phyloP scores from a whole-genome alignment of 1,139 yeast genomes.

The Suhomyces maxii region DNA sequence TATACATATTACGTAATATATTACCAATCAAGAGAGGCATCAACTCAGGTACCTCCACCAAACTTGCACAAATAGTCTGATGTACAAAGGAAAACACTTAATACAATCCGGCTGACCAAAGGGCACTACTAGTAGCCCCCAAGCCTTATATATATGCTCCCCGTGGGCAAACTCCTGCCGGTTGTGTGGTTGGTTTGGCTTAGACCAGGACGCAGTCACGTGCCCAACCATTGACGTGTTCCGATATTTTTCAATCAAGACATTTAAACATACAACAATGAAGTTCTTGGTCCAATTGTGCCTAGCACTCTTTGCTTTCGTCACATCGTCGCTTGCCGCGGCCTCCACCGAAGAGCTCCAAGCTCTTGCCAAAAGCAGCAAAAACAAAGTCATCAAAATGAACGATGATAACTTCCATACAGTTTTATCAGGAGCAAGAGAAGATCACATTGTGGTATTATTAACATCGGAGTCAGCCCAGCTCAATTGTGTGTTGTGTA shows the following conservation, averaged over 20 bases:
- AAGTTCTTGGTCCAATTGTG: slow-evolving; percentile 12
- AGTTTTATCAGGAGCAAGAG: slow-evolving; percentile 67
- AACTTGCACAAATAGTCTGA: neutral
- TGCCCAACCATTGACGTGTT: slow-evolving; percentile 9
- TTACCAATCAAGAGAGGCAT: neutral
- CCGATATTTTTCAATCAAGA: slow-evolving; percentile 1
- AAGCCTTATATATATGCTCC: neutral
- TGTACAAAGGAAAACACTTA: too few species aligned
- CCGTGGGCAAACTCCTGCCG: neutral
- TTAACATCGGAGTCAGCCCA: slow-evolving; percentile 74
- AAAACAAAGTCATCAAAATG: slow-evolving; percentile 33
- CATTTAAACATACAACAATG: slow-evolving; percentile 4
- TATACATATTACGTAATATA: neutral
- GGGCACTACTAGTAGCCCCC: too few species aligned
- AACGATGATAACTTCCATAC: slow-evolving; percentile 62
- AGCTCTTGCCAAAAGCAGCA: slow-evolving; percentile 18
- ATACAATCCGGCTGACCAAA: too few species aligned
- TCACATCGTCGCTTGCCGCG: slow-evolving; percentile 22
- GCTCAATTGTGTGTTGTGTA: slow-evolving; percentile 77
- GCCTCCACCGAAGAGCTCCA: slow-evolving; percentile 30
- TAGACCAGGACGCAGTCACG: neutral
- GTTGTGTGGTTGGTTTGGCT: neutral
- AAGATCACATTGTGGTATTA: slow-evolving; percentile 62
- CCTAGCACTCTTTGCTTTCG: slow-evolving; percentile 11
- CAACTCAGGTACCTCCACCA: neutral